These are phyloP conservation scores for Cylindrotheca closterium DNA, from an alignment of 108 stramenopile genomes.

Conservation along the genomic window DNA sequence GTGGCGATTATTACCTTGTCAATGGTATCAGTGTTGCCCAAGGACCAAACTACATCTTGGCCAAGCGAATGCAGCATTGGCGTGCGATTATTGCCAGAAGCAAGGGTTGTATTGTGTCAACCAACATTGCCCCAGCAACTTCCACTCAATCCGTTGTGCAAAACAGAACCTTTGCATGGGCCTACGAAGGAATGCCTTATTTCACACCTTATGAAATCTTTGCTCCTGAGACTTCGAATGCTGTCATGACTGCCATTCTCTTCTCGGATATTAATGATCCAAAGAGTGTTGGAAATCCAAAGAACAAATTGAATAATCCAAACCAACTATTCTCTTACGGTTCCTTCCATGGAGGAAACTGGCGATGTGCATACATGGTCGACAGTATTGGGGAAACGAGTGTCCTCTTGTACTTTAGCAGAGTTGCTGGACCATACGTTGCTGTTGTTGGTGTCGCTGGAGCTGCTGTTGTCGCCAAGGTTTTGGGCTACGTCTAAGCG, in stretches of 20 bases:
- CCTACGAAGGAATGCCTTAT: conserved; percentile 97
- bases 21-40: conserved; percentile 94
- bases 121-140: conserved; percentile 96
- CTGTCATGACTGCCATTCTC: conserved; percentile 95
- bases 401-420: conserved; percentile 90
- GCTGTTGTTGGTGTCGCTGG: conserved; percentile 49
- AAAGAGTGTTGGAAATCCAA: conserved; percentile 73
- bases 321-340: conserved; percentile 95
- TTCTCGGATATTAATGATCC: conserved; percentile 88
- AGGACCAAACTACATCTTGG: conserved; percentile 96
- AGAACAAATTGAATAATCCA: conserved; percentile 80
- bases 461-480: conserved; percentile 47
- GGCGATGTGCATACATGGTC: conserved; percentile 94
- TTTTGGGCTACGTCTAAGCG: conserved; percentile 27
- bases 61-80: conserved; percentile 99
- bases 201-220: conserved; percentile 96
- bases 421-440: conserved; percentile 67
- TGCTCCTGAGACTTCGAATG: conserved; percentile 95
- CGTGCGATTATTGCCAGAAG: conserved; percentile 89
- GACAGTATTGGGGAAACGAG: conserved; percentile 94
- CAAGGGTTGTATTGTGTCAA: conserved; percentile 89
- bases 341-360: conserved; percentile 93
- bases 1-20: conserved; percentile 63
- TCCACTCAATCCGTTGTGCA: conserved; percentile 92
- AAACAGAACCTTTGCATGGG: conserved; percentile 96